phyloP scores from a whole-genome alignment of 208 protist genomes.

The Crithidia bombi region DNA sequence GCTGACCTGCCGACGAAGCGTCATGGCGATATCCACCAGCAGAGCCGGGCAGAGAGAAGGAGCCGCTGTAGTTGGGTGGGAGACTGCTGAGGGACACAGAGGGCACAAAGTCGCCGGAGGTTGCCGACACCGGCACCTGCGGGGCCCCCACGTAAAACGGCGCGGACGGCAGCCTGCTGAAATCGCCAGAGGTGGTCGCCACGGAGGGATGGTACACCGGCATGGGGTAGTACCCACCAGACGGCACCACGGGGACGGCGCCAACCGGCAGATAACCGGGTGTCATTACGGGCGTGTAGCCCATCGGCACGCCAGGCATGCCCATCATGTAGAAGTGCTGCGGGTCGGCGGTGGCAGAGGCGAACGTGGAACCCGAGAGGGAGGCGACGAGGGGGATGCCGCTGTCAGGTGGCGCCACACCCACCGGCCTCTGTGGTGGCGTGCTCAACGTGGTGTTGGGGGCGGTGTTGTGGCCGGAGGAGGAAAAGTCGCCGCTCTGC shows the following conservation, averaged over 20 bases:
- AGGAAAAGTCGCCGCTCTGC: not conserved
- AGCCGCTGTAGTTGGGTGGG: not conserved
- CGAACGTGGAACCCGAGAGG: not conserved
- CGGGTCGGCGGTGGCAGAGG: not conserved
- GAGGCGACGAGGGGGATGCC: not conserved
- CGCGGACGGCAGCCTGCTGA: not conserved
- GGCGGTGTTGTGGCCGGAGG: not conserved
- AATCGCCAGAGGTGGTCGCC: not conserved
- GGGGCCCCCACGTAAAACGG: not conserved
- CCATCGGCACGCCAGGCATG: not conserved
- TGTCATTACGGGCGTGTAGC: not conserved
- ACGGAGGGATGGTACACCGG: not conserved
- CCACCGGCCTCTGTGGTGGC: not conserved
- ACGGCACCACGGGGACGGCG: not conserved
- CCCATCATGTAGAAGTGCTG: constrained; percentile 3
- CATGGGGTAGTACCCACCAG: constrained; percentile 11
- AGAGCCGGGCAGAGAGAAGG: not conserved
- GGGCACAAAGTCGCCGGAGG: not conserved
- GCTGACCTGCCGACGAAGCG: not conserved
- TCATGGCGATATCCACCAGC: not conserved
- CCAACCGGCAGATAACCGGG: not conserved
- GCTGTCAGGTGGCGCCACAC: not conserved
- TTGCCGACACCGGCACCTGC: not conserved
- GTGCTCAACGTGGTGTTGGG: not conserved
- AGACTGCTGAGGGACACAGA: not conserved